A percentile compares a stretch with the other conserved stretches of the same genome.
Evolutionary conservation across 2,329 filamentous ascomycete species (phyloP).

Genomic region (Macrophomina tecta): DNA sequence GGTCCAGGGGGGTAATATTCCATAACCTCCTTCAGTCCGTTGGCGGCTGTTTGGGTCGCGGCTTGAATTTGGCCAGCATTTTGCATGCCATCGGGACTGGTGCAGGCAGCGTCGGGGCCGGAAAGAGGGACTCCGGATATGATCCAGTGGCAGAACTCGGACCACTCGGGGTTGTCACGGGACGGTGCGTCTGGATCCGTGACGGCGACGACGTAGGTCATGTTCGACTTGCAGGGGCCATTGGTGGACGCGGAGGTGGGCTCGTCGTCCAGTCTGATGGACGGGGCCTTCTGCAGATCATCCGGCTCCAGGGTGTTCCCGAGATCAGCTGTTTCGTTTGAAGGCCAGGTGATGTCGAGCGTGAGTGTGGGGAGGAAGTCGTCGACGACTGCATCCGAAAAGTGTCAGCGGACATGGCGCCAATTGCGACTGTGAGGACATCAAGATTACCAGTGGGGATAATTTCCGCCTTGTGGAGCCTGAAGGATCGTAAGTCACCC

Average conservation of each 20-base stretch:
- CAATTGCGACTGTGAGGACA: not conserved
- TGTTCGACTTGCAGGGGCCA: constrained; percentile 34
- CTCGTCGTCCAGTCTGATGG: constrained; percentile 47
- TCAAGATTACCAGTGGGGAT: constrained; percentile 46
- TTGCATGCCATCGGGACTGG: not conserved
- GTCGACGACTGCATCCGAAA: constrained; percentile 57
- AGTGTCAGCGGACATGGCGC: not conserved
- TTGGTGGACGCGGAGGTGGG: constrained; percentile 32
- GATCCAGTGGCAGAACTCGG: constrained; percentile 65
- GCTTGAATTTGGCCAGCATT: not conserved
- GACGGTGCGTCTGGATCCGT: constrained; percentile 66
- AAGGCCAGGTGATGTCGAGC: constrained; percentile 57
- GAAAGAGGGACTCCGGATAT: constrained; percentile 44
- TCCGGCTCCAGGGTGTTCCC: constrained; percentile 58
- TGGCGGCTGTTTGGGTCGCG: not conserved
- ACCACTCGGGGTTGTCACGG: constrained; percentile 60
- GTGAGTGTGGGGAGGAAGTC: constrained; percentile 63
- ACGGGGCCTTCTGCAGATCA: constrained; percentile 50
- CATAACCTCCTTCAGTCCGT: constrained; percentile 47
- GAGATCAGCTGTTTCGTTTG: constrained; percentile 52
- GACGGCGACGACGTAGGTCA: constrained; percentile 57
- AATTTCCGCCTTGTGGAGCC: constrained; percentile 47
- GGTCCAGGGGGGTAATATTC: constrained; percentile 61
- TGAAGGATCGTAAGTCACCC: constrained; percentile 30
- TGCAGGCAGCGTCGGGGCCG: not conserved